phyloP scores from a whole-genome alignment of 1,284 basidiomycete genomes.

The Sanguinoderma infundibulare region DNA sequence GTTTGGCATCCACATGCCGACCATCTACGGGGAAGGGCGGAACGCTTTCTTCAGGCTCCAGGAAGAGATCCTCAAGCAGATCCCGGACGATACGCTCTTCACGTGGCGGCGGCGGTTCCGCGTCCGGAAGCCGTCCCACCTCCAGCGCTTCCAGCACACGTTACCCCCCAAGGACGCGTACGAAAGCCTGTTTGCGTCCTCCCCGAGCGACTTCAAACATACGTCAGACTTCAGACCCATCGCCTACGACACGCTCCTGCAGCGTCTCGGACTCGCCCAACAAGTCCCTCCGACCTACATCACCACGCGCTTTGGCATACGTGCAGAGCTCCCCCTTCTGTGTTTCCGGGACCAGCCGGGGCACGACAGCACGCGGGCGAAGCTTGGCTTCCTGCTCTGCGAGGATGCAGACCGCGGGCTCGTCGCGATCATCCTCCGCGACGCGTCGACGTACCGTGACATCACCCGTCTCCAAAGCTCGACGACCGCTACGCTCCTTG shows the following conservation, averaged over 20 bases:
- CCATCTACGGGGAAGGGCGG: slow-evolving; percentile 1
- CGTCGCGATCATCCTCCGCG: not conserved
- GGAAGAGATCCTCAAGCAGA: slow-evolving; percentile 1
- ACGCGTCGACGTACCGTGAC: not conserved
- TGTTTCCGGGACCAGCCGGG: not conserved
- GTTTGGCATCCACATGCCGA: not conserved
- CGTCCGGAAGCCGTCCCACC: not conserved
- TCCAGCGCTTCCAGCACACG: not conserved
- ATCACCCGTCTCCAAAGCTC: not conserved
- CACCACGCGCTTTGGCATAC: slow-evolving; percentile 1
- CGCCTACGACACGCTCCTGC: not conserved
- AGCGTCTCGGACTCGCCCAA: not conserved
- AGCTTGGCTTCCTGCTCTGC: not conserved
- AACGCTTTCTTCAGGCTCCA: slow-evolving; percentile 1
- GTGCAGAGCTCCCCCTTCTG: not conserved
- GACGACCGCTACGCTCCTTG: not conserved
- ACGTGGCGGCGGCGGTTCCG: not conserved
- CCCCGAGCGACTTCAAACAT: not conserved
- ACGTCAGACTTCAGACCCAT: not conserved
- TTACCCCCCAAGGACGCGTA: not conserved
- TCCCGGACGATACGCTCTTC: slow-evolving; percentile 2
- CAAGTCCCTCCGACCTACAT: not conserved
- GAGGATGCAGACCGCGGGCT: not conserved
- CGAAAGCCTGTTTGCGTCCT: not conserved
- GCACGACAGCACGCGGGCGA: not conserved